A percentile compares a stretch with the other conserved stretches of the same genome.
phyloP scores from a whole-genome alignment of 805 yeast species.

The Pichia heedii region DNA sequence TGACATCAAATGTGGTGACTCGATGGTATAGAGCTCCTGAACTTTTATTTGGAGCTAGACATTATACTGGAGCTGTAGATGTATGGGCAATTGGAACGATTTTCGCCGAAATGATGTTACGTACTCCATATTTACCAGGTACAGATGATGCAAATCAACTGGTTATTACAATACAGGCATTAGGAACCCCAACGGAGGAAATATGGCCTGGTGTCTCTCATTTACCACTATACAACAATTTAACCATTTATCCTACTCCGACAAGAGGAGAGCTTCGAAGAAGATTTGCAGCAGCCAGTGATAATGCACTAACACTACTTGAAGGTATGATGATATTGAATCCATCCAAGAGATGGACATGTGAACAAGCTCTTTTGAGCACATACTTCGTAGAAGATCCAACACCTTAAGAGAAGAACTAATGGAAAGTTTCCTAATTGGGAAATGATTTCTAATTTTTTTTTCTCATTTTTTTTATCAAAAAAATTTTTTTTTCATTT shows the following conservation, averaged over 20 bases:
- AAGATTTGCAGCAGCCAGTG: conserved; percentile 86
- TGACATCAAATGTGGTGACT: conserved; percentile 93
- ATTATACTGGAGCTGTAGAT: conserved; percentile 85
- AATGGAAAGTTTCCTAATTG: too few relatives aligned
- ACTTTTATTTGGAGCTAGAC: conserved; percentile 75
- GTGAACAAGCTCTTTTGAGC: conserved; percentile 54
- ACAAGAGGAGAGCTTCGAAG: conserved; percentile 69
- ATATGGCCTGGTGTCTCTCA: conserved; percentile 85
- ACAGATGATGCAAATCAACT: conserved; percentile 82
- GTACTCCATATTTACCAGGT: conserved; percentile 94
- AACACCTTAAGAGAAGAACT: conserved; percentile 32
- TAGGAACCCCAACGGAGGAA: conserved; percentile 92
- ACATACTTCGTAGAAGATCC: conserved; percentile 69
- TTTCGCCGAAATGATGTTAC: conserved; percentile 90
- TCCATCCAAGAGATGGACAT: conserved; percentile 64
- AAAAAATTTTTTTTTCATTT: background rate
- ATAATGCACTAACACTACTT: conserved; percentile 69
- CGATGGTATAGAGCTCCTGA: conserved; percentile 99
- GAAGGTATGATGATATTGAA: conserved; percentile 64
- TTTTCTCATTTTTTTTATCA: background rate
- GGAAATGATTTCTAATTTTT: too few relatives aligned
- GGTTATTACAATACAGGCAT: conserved; percentile 87
- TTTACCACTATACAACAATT: conserved; percentile 66
- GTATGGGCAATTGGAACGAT: conserved; percentile 96
- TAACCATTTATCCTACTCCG: conserved; percentile 76